Evolutionary conservation across 305 asterid genomes (phyloP).

Genomic region (Solanum aculeatissimum): DNA sequence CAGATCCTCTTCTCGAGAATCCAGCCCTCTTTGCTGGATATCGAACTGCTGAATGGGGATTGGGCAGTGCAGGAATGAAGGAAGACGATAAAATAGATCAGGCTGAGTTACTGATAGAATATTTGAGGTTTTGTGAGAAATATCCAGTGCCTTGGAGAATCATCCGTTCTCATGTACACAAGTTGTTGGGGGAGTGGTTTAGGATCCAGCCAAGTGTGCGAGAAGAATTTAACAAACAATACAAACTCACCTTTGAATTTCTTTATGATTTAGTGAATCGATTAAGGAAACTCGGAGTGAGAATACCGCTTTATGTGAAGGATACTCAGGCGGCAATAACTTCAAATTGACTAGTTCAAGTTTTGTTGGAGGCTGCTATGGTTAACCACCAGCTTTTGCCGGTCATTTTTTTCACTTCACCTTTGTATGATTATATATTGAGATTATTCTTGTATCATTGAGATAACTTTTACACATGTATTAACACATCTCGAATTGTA

Average conservation of each 20-base stretch:
- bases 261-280: slow-evolving; percentile 53
- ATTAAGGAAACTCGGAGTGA: slow-evolving; percentile 51
- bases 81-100: slow-evolving; percentile 55
- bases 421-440: background rate
- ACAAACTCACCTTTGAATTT: slow-evolving; percentile 62
- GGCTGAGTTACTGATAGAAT: slow-evolving; percentile 57
- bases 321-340: slow-evolving; percentile 7
- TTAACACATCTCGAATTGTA: background rate
- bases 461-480: background rate
- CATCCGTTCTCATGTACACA: slow-evolving; percentile 83
- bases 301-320: slow-evolving; percentile 52
- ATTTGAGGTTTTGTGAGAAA: slow-evolving; percentile 63
- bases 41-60: slow-evolving; percentile 58
- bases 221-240: slow-evolving; percentile 58
- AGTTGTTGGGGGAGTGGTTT: slow-evolving; percentile 89
- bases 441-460: background rate
- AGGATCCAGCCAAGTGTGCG: slow-evolving; percentile 59
- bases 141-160: slow-evolving; percentile 94
- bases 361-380: background rate
- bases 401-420: background rate
- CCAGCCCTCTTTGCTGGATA: slow-evolving; percentile 92
- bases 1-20: slow-evolving; percentile 88
- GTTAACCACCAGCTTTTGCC: background rate
- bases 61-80: slow-evolving; percentile 23
- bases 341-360: slow-evolving; percentile 5